Conservation (phyloP, 139 green algal species). For the Chlorella sp. region DNA sequence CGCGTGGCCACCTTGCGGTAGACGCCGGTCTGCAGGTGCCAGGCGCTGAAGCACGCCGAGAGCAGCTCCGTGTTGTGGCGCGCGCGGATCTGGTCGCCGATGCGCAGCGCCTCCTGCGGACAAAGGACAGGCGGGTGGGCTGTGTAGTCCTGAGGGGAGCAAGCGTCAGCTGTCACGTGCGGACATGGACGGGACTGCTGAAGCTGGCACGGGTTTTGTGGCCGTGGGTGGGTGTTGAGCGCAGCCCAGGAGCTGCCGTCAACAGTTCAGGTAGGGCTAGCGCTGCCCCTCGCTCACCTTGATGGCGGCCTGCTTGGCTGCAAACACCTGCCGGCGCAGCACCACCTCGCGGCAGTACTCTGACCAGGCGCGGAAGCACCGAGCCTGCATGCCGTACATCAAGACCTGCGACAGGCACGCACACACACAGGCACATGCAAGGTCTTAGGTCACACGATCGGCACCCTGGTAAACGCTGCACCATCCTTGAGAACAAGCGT, state of each 20-base stretch:
- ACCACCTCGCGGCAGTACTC: constrained; percentile 11
- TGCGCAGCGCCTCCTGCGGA: constrained; percentile 25
- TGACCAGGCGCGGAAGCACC: constrained; percentile 27
- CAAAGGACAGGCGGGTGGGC: too few species aligned
- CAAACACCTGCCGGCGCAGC: constrained; percentile 32
- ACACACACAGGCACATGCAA: too few species aligned
- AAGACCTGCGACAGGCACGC: constrained; percentile 9
- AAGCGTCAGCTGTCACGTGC: too few species aligned
- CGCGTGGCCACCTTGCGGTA: constrained; percentile 16
- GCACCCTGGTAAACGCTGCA: too few species aligned
- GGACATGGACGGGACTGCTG: too few species aligned
- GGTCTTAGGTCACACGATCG: too few species aligned
- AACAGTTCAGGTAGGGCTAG: too few species aligned
- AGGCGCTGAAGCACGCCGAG: constrained; percentile 19
- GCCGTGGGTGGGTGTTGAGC: too few species aligned
- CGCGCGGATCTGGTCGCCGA: constrained; percentile 33
- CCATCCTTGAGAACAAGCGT: too few species aligned
- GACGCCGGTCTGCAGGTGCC: constrained; percentile 17
- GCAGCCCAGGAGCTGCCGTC: too few species aligned
- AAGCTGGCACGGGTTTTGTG: too few species aligned
- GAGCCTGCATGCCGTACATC: constrained; percentile 14
- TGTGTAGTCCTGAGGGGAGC: too few species aligned
- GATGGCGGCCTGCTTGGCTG: constrained; percentile 42
- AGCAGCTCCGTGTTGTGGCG: constrained; percentile 24
- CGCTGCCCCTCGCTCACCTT: neutral